A percentile compares a stretch with the other conserved stretches of the same genome.
phyloP scores from a whole-genome alignment of 2,329 filamentous ascomycete genomes.

The Neophaeococcomyces aloes region DNA sequence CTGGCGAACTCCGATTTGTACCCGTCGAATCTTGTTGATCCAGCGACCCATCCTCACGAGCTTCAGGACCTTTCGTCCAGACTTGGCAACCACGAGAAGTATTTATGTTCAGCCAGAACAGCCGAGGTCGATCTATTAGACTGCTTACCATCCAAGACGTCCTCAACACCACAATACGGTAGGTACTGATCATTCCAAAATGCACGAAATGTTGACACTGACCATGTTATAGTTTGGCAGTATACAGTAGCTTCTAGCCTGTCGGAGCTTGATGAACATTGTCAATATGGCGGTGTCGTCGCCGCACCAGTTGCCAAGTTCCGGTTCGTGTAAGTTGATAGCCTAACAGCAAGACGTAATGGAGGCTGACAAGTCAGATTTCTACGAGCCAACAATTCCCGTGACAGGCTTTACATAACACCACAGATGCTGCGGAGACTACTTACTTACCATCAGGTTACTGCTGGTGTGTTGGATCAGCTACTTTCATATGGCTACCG shows the following conservation, averaged over 20 bases:
- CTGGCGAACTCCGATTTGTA: no score
- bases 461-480: constrained; percentile 33
- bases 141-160: no score
- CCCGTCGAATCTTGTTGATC: no score
- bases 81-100: no score
- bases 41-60: no score
- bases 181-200: no score
- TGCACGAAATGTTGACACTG: no score
- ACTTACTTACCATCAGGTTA: constrained; percentile 30
- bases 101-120: no score
- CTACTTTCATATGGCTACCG: constrained; percentile 28
- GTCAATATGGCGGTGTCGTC: neutral
- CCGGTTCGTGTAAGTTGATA: constrained; percentile 22
- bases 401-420: constrained; percentile 19
- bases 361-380: constrained; percentile 16
- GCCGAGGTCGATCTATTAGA: no score
- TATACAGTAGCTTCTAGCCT: neutral
- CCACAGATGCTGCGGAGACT: constrained; percentile 21
- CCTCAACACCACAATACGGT: no score
- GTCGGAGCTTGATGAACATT: neutral
- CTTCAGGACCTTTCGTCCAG: no score
- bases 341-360: neutral
- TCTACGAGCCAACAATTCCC: constrained; percentile 17
- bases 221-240: no score
- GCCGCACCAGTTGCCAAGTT: constrained; percentile 17